phyloP scores from a whole-genome alignment of 2,329 filamentous ascomycete genomes.

The Curvularia sp. region DNA sequence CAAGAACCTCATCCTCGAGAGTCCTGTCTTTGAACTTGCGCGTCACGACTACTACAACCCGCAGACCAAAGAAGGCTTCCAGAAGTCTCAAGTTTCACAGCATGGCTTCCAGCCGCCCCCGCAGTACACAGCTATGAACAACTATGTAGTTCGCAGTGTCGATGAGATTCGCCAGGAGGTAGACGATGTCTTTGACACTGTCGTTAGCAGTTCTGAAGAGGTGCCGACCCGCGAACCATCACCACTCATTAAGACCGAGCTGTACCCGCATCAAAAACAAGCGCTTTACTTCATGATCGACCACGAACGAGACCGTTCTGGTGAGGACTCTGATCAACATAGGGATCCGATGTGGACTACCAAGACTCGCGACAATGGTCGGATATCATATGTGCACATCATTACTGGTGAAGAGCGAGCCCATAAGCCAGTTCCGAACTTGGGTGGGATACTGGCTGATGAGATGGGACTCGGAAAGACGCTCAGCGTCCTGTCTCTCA shows the following conservation, averaged over 20 bases:
- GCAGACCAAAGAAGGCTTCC: constrained; percentile 55
- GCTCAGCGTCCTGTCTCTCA: constrained; percentile 80
- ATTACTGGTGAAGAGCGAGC: constrained; percentile 69
- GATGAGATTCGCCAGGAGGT: constrained; percentile 90
- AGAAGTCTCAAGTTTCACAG: constrained; percentile 24
- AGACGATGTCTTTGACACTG: constrained; percentile 84
- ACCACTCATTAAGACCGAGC: constrained; percentile 66
- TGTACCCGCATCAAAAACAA: constrained; percentile 89
- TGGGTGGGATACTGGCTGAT: constrained; percentile 59
- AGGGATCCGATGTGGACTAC: constrained; percentile 81
- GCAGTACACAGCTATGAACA: constrained; percentile 17
- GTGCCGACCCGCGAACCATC: constrained; percentile 76
- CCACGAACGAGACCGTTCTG: constrained; percentile 73
- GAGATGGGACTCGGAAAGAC: constrained; percentile 63
- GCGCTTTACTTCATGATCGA: constrained; percentile 84
- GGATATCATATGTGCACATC: constrained; percentile 77
- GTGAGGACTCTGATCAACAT: constrained; percentile 66
- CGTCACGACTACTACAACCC: constrained; percentile 78
- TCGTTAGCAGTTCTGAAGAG: constrained; percentile 73
- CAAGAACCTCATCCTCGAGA: constrained; percentile 70
- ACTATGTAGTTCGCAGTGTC: constrained; percentile 51
- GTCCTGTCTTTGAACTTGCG: constrained; percentile 69
- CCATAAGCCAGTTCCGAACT: constrained; percentile 46
- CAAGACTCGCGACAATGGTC: constrained; percentile 63
- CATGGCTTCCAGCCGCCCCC: constrained; percentile 23